Conservation (phyloP, 2,329 filamentous ascomycete species). For the Diaporthe humulicola region DNA sequence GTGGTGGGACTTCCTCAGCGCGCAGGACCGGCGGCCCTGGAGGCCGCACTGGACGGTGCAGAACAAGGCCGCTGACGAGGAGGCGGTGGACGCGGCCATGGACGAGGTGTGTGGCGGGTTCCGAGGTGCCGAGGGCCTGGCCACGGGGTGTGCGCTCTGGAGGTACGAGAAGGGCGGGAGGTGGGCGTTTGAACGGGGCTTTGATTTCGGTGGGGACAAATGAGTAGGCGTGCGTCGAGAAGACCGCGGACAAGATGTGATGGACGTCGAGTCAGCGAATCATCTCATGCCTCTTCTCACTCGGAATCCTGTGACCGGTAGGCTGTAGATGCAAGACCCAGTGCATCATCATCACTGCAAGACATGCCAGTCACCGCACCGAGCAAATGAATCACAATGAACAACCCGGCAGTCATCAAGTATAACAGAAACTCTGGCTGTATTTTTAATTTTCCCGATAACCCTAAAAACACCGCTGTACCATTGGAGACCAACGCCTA, state of each 20-base stretch:
- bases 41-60: conserved; percentile 34
- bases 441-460: conserved; percentile 10
- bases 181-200: conserved; percentile 26
- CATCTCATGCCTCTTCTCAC: neutral
- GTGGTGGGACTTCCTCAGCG: conserved; percentile 24
- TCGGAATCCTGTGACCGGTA: too few species aligned
- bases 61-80: conserved; percentile 33
- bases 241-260: neutral
- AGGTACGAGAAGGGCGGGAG: conserved; percentile 31
- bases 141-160: conserved; percentile 29
- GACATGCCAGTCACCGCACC: neutral
- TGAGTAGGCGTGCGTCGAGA: neutral
- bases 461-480: conserved; percentile 15
- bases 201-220: conserved; percentile 10
- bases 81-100: conserved; percentile 20
- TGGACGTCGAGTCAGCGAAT: neutral
- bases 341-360: neutral
- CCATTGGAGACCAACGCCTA: conserved; percentile 12
- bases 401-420: neutral
- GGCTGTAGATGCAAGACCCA: neutral
- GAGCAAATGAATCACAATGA: neutral
- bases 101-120: neutral
- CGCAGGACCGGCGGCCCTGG: conserved; percentile 33
- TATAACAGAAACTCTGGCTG: neutral
- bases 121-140: conserved; percentile 28